Base-by-base conservation (phyloP, 1,284 basidiomycete species). In the Wolfiporia cocos region DNA sequence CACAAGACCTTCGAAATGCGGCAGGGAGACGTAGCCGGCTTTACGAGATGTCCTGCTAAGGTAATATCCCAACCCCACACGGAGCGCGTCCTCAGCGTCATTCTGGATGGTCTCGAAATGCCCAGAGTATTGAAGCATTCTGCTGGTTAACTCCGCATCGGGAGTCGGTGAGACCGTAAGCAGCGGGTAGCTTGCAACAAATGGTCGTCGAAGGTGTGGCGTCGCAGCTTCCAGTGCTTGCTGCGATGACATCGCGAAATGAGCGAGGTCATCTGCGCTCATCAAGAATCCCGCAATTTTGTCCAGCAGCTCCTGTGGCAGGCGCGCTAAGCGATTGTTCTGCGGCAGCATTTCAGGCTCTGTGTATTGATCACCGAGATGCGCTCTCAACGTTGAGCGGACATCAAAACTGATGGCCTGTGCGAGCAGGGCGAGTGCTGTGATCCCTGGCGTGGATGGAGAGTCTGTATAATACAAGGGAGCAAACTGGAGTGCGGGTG, bases 381-480 rank as follows among this genome's bases (percentile, higher is more conserved):
- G 28, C 28, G 28, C 28, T n/a, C n/a, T 9, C 28, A n/a, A 9
- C n/a, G n/a, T n/a, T n/a, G n/a, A 9, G 28, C 9, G 18, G 10
- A 39, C 5, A 20, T 39, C 18, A 30, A 28, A 7, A 12, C 24
- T 14, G 22, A 30, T 20, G 18, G 14, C 19, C 21, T 29, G n/a
- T 9, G 10, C 5, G 14, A 39, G 37, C 17, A 26, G 24, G 14
- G 37, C 22, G n/a, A 39, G 26, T 12, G 37, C 37, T 12, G 37
- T 39, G 26, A 39, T 39, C 29, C 37, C 22, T 12, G 37, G 37
- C 6, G 37, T 39, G n/a, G 37, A 39, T 7, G 37, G 37, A 17
- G 37, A 39, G 12, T 26, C 19, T 11, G 23, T 20, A 18, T 39
- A 30, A 24, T 18, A 39, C 6, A 24, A 39, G 7, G 37, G 37